Conservation (phyloP, 139 green algal species). For the Volvox africanus region DNA sequence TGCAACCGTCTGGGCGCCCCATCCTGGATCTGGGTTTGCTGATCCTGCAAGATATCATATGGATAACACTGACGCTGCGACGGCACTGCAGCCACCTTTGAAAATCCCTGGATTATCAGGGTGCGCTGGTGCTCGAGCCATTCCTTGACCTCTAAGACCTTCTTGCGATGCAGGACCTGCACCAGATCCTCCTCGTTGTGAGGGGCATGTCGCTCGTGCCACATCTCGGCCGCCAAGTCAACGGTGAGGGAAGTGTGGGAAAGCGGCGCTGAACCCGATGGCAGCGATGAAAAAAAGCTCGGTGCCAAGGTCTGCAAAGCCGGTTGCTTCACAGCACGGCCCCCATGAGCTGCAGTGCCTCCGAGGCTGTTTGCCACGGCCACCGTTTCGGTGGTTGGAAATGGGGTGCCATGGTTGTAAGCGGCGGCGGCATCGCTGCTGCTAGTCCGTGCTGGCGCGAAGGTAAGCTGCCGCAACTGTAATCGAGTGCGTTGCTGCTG, state of each 20-base stretch:
- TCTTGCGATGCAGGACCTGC: constrained; percentile 75
- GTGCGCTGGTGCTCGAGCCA: constrained; percentile 71
- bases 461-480: constrained; percentile 10
- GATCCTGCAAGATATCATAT: neutral
- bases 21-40: neutral
- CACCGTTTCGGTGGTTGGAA: neutral
- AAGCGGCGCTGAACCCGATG: no score
- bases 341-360: no score
- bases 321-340: no score
- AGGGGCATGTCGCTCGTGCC: constrained; percentile 72
- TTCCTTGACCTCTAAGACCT: constrained; percentile 73
- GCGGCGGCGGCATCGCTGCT: neutral
- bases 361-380: neutral
- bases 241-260: neutral
- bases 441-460: neutral
- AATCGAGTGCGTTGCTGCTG: neutral
- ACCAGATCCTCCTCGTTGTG: constrained; percentile 60
- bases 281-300: no score
- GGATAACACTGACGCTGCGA: neutral
- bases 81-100: neutral
- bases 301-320: no score
- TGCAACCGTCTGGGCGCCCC: neutral
- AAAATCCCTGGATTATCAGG: neutral
- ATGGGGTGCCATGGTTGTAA: no score
- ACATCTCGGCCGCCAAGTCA: constrained; percentile 36